Base-by-base conservation (phyloP, 2,329 filamentous ascomycete species). In the Fusarium papillatum region DNA sequence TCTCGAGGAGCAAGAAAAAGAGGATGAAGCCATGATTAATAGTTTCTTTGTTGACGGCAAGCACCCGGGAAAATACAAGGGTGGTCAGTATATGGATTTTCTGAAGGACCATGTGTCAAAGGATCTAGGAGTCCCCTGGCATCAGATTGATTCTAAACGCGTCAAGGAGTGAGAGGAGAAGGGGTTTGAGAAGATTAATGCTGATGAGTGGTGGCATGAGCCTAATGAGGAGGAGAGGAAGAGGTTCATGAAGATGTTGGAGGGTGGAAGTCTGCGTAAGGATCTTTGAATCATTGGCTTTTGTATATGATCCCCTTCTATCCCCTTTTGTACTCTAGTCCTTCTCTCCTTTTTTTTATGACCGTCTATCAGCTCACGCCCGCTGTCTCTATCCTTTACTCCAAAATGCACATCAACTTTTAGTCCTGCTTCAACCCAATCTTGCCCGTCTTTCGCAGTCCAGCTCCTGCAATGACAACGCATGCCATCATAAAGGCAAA, bases 401-500 rank as follows among this genome's bases (percentile, higher is more conserved):
- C 31, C 19, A 41, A 26, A 38, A 6, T 61, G 10, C 50, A 14
- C 11, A 13, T 16, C 24, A 19, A 24, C 19, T 38, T 60, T 66
- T 69, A 85, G 67, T 86, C 84, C n/a, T 78, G 80, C 77, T 89
- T 89, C 70, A 89, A 69, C 0, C 87, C 88, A 68, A 89, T 83
- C 66, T 82, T 87, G 4, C 87, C 87, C 36, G 85, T 84, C 67
- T 81, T 84, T 39, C 84, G 78, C 39, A 89, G 70, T 0, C 87
- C 87, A 31, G 84, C 80, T 0, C 76, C 82, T 7, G 86, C 84
- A 64, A 89, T 75, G 0, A 80, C 72, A 60, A 80, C 83, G 46
- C 84, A 84, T 11, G 84, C 38, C n/a, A 88, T 68, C 83, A 88
- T 88, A 19, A 85, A 82, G 0, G 77, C 87, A 81, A 89, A 88